A percentile compares a stretch with the other conserved stretches of the same genome.
phyloP scores from a whole-genome alignment of 2,329 filamentous ascomycete genomes.

The Exophiala dermatitidis region DNA sequence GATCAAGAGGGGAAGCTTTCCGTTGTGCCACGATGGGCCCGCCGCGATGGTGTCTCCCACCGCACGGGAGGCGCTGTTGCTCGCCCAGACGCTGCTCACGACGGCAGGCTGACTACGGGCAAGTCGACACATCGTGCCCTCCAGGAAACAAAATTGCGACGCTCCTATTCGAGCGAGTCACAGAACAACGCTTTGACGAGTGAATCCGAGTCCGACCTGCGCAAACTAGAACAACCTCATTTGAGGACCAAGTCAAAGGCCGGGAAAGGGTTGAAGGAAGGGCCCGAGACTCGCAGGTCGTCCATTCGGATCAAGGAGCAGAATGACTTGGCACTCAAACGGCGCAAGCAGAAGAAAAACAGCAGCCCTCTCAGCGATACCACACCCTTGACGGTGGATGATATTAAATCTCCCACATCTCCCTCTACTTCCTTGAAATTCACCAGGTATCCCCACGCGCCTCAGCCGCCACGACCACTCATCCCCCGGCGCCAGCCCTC shows the following conservation, averaged over 20 bases:
- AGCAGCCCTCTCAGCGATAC: slow-evolving; percentile 32
- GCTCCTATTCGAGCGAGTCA: slow-evolving; percentile 26
- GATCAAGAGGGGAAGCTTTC: slow-evolving; percentile 73
- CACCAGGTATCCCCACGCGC: slow-evolving; percentile 84
- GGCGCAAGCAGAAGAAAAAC: slow-evolving; percentile 46
- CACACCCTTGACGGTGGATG: slow-evolving; percentile 59
- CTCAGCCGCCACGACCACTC: slow-evolving; percentile 79
- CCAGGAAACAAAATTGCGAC: slow-evolving; percentile 22
- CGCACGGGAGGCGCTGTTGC: slow-evolving; percentile 21
- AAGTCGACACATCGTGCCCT: slow-evolving; percentile 17
- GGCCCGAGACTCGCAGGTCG: slow-evolving; percentile 20
- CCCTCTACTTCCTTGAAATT: slow-evolving; percentile 61
- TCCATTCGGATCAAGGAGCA: slow-evolving; percentile 27
- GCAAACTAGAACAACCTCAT: slow-evolving; percentile 7
- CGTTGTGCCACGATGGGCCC: slow-evolving; percentile 64
- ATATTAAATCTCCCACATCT: slow-evolving; percentile 89
- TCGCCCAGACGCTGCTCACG: slow-evolving; percentile 13
- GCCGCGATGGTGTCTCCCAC: slow-evolving; percentile 9
- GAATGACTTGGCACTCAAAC: slow-evolving; percentile 39
- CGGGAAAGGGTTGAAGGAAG: slow-evolving; percentile 9
- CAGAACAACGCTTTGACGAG: slow-evolving; percentile 12
- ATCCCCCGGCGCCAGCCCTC: slow-evolving; percentile 85
- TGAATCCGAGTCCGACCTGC: slow-evolving; percentile 24
- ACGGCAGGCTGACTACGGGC: slow-evolving; percentile 9
- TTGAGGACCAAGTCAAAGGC: slow-evolving; percentile 10